Evolutionary conservation across 345 rosid species (phyloP), one percentile per base, ranked within the genome.

Genomic region (Rhizophora apiculata): DNA sequence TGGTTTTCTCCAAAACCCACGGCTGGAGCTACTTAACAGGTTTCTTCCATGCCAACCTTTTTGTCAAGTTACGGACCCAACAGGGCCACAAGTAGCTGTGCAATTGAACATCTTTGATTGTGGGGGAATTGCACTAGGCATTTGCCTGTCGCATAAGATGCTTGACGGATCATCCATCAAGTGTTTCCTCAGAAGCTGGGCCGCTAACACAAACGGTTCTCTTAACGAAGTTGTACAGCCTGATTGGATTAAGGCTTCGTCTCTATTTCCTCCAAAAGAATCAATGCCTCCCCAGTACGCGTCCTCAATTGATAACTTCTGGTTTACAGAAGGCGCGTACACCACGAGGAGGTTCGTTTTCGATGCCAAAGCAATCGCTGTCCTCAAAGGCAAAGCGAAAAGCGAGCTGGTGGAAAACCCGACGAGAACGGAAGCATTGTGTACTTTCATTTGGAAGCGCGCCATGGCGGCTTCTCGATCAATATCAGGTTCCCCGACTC

Each of bases 331-430:
- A 43, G 54, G 64, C 21, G 70, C 54, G 48, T 62, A 16, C 19
- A 26, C 6, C 13, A 62, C 62, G 4, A 62, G 68, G 65, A 60
- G 78, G 56, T 65, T 78, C 34, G 75, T 62, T 46, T 73, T 78
- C 52, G 37, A 60, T 20, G 67, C 59, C 2, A n/a, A 69, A 8
- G 58, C 71, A 15, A 64, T 73, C 6, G 55, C 51, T 6, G 15
- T 63, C 34, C 74, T 69, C 15, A 72, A 32, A 54, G 63, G 16
- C 13, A 29, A 18, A 55, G 60, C 68, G 5, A 52, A 8, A n/a
- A 43, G 71, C 26, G 65, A 65, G 15, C 6, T 7, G 0, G 64
- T 53, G 0, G 19, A 8, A 5, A 60, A 24, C 10, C 78, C 65
- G 8, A 60, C 71, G 6, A 53, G 57, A 6, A 29, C 56, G 6